phyloP scores from a whole-genome alignment of 768 basidiomycete species.

The Pisolithus tinctorius region DNA sequence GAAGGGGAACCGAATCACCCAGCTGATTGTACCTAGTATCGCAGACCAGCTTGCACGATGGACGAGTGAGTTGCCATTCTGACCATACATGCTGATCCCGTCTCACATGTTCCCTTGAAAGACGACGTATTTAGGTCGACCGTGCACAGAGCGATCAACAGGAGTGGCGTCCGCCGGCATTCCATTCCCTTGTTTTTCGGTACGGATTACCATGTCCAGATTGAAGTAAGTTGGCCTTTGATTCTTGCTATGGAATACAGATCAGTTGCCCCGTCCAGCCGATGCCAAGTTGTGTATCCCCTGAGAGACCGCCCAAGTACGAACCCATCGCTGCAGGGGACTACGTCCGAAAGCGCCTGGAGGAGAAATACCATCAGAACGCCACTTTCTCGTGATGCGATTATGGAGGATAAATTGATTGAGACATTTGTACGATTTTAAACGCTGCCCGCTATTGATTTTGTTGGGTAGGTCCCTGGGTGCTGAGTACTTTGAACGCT shows the following conservation, averaged over 20 bases:
- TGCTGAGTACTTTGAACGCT: no score
- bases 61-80: no score
- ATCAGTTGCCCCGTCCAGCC: slow-evolving; percentile 17
- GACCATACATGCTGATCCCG: no score
- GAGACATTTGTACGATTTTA: no score
- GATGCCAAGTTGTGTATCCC: slow-evolving; percentile 26
- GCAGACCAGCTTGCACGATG: no score
- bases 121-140: slow-evolving; percentile 91
- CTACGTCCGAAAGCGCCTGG: slow-evolving; percentile 69
- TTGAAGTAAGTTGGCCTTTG: slow-evolving; percentile 50
- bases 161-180: slow-evolving; percentile 62
- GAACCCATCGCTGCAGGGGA: slow-evolving; percentile 72
- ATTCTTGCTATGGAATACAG: no score
- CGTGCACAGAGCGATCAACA: slow-evolving; percentile 23
- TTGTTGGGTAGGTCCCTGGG: no score
- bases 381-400: not conserved
- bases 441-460: no score
- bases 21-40: no score
- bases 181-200: slow-evolving; percentile 91
- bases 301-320: slow-evolving; percentile 53
- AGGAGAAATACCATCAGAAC: slow-evolving; percentile 32
- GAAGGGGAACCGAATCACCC: no score
- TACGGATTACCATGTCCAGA: slow-evolving; percentile 73
- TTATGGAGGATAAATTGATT: no score
- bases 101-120: slow-evolving; percentile 19